Conservation (phyloP, 169 alveolate species). For the Cryptosporidium viatorum region DNA sequence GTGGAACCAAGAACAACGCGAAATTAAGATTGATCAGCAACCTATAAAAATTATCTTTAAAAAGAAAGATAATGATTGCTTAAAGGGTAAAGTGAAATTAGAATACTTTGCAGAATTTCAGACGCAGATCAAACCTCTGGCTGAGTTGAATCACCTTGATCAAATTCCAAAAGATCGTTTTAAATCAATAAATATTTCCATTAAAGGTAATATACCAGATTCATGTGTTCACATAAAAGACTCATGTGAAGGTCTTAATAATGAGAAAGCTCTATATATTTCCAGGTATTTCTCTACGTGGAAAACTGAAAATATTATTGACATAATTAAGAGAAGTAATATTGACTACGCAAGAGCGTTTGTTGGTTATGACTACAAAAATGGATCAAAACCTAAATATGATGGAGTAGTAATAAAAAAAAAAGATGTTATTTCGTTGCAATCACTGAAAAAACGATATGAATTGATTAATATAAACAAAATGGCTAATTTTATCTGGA, state of each 20-base stretch:
- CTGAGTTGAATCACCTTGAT: constrained; percentile 22
- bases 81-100: background rate
- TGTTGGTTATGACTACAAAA: constrained; percentile 30
- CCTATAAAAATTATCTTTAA: constrained; percentile 40
- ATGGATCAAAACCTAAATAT: constrained; percentile 40
- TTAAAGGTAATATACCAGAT: constrained; percentile 38
- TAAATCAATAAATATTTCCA: constrained; percentile 7
- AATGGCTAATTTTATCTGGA: constrained; percentile 58
- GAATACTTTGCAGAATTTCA: constrained; percentile 70
- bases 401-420: constrained; percentile 49
- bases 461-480: constrained; percentile 32
- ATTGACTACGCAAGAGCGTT: constrained; percentile 51
- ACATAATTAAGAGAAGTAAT: constrained; percentile 12
- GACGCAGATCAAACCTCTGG: constrained; percentile 47
- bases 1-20: constrained; percentile 63
- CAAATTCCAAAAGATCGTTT: constrained; percentile 31
- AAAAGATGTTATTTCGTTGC: background rate
- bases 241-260: background rate
- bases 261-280: background rate
- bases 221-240: constrained; percentile 61
- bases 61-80: background rate
- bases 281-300: constrained; percentile 39
- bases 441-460: background rate
- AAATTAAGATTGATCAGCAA: constrained; percentile 13
- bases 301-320: constrained; percentile 33